Evolutionary conservation across 2,329 filamentous ascomycete genomes (phyloP), one percentile per base, ranked within the genome.

Genomic region (Aspergillus japonicus): DNA sequence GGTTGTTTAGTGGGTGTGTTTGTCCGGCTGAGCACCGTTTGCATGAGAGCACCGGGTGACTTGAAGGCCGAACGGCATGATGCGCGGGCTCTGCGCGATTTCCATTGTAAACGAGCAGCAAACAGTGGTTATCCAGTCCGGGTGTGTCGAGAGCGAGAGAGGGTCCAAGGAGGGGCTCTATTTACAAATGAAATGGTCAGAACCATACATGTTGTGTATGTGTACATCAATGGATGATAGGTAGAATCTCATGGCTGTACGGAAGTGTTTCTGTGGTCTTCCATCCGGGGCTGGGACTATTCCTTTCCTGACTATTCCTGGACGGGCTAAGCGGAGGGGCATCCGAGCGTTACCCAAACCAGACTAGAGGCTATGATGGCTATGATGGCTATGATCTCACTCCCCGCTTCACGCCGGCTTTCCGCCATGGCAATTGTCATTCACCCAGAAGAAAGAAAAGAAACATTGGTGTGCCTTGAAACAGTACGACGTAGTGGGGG

Each of bases 191-290:
- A n/a, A n/a, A n/a, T n/a, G n/a, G n/a, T n/a, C n/a, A n/a, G n/a
- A n/a, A n/a, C n/a, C n/a, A n/a, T n/a, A n/a, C n/a, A n/a, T n/a
- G n/a, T n/a, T n/a, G n/a, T n/a, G n/a, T n/a, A n/a, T n/a, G 14
- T 7, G 16, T 44, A 16, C 14, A n/a, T 19, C 6, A 44, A 44
- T 19, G 26, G 21, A 29, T 39, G 21, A 21, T 21, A 1, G 33
- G 47, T 44, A 42, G 51, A 53, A 53, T 44, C 14, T 26, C 19
- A 35, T 53, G 42, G 53, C 48, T 33, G 52, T 24, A 44, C 33
- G 47, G 24, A 4, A 23, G 47, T 50, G 42, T 53, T 61, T 62
- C 59, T 23, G 54, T 47, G 59, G 50, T 14, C 47, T 63, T 63
- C 59, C 57, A 56, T 59, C 54, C 33, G 54, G 29, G 44, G 24